These are phyloP conservation scores for Populus hybrid DNA, from an alignment of 441 rosid species.

Conservation along the genomic window DNA sequence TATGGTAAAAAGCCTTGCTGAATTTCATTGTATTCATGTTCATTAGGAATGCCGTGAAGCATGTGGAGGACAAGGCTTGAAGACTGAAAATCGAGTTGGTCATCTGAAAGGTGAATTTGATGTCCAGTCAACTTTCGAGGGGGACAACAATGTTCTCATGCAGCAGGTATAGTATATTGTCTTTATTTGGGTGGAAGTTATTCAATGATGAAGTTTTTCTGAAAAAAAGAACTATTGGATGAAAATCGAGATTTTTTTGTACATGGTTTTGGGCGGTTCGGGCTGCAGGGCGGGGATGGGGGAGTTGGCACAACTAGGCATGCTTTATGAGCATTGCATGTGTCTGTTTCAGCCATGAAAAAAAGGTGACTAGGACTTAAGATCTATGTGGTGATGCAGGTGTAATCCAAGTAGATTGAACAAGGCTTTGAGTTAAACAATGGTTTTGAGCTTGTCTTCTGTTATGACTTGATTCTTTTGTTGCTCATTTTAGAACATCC, in stretches of 20 bases:
- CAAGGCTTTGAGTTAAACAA: constrained; percentile 2
- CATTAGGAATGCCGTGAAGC: constrained; percentile 96
- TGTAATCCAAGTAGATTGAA: neutral
- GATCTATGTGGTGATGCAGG: no score
- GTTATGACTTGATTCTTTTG: neutral
- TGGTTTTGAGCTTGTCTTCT: neutral
- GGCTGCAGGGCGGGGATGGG: no score
- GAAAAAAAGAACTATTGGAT: neutral
- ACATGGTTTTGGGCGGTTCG: no score
- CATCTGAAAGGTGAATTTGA: constrained; percentile 83
- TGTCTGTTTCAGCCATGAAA: no score
- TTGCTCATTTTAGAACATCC: neutral
- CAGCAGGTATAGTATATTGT: constrained; percentile 61
- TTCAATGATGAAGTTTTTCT: neutral
- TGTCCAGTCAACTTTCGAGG: constrained; percentile 92
- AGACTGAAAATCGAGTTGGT: constrained; percentile 86
- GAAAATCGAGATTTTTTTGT: neutral
- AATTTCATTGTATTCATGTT: constrained; percentile 6
- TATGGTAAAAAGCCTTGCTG: constrained; percentile 5
- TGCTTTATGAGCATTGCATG: no score
- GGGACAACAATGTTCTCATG: constrained; percentile 88
- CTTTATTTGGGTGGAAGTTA: neutral
- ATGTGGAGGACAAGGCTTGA: constrained; percentile 92
- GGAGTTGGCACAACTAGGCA: no score
- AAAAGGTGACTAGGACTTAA: no score